Evolutionary conservation across 768 basidiomycete genomes (phyloP), one percentile per base, ranked within the genome.

Genomic region (Auricularia cornea): DNA sequence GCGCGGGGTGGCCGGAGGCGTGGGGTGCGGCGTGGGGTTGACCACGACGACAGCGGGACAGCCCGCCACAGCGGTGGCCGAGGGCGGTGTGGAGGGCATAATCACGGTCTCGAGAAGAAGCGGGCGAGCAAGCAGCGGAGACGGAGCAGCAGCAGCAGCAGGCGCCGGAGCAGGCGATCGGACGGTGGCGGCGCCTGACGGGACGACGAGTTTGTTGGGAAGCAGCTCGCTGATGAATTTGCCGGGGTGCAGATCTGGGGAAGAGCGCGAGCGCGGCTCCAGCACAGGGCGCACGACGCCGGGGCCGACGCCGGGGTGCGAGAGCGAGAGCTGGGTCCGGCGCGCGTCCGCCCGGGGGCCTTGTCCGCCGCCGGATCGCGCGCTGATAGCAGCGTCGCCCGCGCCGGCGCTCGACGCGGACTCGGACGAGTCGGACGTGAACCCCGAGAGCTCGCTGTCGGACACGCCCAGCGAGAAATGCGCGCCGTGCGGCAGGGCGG

Each of bases 1-100:
- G 54, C 54, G 54, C 30, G 88, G 89, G 1, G 88, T 89, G 1
- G 84, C 81, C 2, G 90, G 90, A 6, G 90, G 67, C 1, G 90
- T 92, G 1, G 86, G 88, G 66, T 86, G 87, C 2, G 89, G 89
- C 0, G 89, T 90, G 20, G 89, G 88, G 67, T 87, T 85, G 10
- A 90, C 84, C 26, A 92, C 80, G 18, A 90, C 81, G 5, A 92
- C 79, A 12, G 64, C 32, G 18, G 64, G 64, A n/a, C 40, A 32
- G 23, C 40, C 60, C 3, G 61, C 38, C 3, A n/a, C n/a, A n/a
- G 33, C 35, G 6, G 51, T 59, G 2, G 61, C 29, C 16, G 64
- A 62, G 14, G 61, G 61, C 28, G 54, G 54, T 11, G 54, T 69
- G 65, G 60, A 63, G 62, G 70, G 71, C 62, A 72, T 61, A 62